Evolutionary conservation across 176 grass and related monocot species (phyloP), one percentile per base, ranked within the genome.

Genomic region (Juncus effusus): DNA sequence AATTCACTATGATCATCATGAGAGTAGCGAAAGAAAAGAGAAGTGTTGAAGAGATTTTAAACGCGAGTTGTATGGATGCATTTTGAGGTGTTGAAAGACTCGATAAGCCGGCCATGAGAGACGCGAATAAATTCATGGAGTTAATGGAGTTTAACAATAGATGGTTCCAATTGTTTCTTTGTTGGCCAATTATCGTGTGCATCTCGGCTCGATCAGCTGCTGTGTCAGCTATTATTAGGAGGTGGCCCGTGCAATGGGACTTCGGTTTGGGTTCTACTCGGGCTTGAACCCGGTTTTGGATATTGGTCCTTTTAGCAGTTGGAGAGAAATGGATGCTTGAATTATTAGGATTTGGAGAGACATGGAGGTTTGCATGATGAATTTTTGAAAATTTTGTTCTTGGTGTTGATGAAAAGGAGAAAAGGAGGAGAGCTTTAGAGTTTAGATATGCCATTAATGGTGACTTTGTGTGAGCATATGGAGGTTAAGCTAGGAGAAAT

Each of bases 131-230:
- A 36, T 42, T n/a, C 19, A 78, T 51, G 38, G 76, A 70, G 76
- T 78, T 78, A 64, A 78, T 78, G 76, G 53, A 78, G 76, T 62
- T 67, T 54, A 67, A 56, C 52, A 78, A 50, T 37, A 78, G 63
- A 42, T 78, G 76, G 36, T 78, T 78, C 76, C 76, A 78, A 66
- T 78, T 78, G 55, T 78, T 70, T 49, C 76, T 60, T 66, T 78
- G 76, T 14, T 56, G 3, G 4, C 76, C 76, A 37, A 78, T 78
- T 55, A 78, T 78, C 3, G 51, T 5, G 36, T 70, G 76, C 76
- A 78, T 68, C 28, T 78, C 64, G 35, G 64, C 76, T 7, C 76
- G 64, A 64, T 78, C 76, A 3, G 76, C 65, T 36, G 42, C 76
- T 2, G 76, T 66, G 6, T 78, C 63, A 54, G 56, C 55, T n/a